Conservation (phyloP, 2,329 filamentous ascomycete species). For the Neoscytalidium dimidiatum region DNA sequence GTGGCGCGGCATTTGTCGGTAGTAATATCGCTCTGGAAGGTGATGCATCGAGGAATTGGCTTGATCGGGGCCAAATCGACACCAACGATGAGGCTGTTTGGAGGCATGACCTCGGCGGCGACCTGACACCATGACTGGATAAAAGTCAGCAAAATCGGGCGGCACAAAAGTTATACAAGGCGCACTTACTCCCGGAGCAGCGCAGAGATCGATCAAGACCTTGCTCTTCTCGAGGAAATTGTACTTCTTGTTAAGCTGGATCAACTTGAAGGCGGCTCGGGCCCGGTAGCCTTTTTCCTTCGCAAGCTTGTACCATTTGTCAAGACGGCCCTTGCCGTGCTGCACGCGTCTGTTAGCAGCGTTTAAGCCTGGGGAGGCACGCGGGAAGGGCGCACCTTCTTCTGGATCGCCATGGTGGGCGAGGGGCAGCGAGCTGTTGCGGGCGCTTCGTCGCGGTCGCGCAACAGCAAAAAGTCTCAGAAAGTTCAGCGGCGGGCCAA, state of each 20-base stretch:
- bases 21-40: constrained; percentile 97
- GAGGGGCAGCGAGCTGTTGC: constrained; percentile 19
- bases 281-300: constrained; percentile 98
- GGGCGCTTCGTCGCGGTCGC: neutral
- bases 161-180: neutral
- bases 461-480: constrained; percentile 17
- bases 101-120: constrained; percentile 91
- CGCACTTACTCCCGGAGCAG: constrained; percentile 80
- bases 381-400: constrained; percentile 61
- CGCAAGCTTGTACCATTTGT: constrained; percentile 98
- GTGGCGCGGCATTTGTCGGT: constrained; percentile 94
- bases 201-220: constrained; percentile 95
- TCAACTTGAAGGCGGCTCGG: constrained; percentile 94
- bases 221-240: constrained; percentile 96
- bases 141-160: neutral
- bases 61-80: constrained; percentile 96
- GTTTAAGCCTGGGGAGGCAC: neutral
- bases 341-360: constrained; percentile 37
- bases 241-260: constrained; percentile 99
- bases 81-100: constrained; percentile 85
- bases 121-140: constrained; percentile 90
- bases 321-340: constrained; percentile 95
- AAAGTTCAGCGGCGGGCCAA: neutral
- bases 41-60: constrained; percentile 88
- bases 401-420: constrained; percentile 83